phyloP scores from a whole-genome alignment of 805 yeast genomes.

The Yamadazyma philogaea region DNA sequence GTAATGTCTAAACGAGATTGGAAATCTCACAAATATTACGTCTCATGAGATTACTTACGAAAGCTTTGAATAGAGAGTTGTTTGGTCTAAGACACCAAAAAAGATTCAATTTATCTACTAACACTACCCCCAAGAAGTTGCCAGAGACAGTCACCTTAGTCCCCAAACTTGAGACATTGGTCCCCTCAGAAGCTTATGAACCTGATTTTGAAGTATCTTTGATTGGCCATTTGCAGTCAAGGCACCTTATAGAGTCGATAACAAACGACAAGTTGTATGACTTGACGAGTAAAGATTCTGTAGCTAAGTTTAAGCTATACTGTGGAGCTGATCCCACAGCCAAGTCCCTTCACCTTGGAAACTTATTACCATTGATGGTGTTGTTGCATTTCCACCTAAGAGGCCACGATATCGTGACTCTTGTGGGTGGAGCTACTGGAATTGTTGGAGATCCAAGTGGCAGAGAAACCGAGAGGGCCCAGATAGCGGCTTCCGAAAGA shows the following conservation, averaged over 20 bases:
- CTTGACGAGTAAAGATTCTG: slow-evolving; percentile 25
- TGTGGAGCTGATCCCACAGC: slow-evolving; percentile 99
- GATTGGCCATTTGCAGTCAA: slow-evolving; percentile 34
- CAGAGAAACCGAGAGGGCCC: slow-evolving; percentile 67
- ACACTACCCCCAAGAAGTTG: slow-evolving; percentile 5
- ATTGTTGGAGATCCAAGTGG: slow-evolving; percentile 97
- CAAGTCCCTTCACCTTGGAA: slow-evolving; percentile 83
- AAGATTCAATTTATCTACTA: slow-evolving; percentile 3
- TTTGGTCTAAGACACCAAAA: neutral
- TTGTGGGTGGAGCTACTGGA: slow-evolving; percentile 96
- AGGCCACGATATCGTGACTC: slow-evolving; percentile 80
- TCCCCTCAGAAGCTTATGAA: slow-evolving; percentile 17
- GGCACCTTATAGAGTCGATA: slow-evolving; percentile 37
- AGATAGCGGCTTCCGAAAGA: slow-evolving; percentile 52
- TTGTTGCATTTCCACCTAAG: slow-evolving; percentile 77
- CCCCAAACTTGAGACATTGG: slow-evolving; percentile 32
- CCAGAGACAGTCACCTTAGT: slow-evolving; percentile 39
- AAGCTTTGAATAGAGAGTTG: neutral
- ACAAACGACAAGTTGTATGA: slow-evolving; percentile 37
- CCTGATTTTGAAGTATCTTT: slow-evolving; percentile 29
- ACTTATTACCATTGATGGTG: slow-evolving; percentile 81
- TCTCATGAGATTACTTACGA: neutral
- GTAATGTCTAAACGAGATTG: neutral
- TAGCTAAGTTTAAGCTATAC: slow-evolving; percentile 56
- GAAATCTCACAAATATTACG: neutral